These are phyloP conservation scores for Suillus variegatus DNA, from an alignment of 768 basidiomycete genomes.

Conservation along the genomic window DNA sequence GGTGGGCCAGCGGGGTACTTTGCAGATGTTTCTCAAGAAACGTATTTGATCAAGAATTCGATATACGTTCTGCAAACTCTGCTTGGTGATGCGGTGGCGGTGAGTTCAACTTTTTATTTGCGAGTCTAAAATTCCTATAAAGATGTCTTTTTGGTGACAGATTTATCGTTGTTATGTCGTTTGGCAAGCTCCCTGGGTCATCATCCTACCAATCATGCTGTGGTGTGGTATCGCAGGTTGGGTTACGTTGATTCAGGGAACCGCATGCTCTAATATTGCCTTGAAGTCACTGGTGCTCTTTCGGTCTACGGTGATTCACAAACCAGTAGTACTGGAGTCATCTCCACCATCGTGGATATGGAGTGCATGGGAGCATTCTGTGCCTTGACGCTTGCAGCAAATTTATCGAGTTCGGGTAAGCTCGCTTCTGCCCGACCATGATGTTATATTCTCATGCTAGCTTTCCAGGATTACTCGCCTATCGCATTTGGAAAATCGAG, in stretches of 20 bases:
- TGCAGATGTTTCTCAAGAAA: constrained; percentile 16
- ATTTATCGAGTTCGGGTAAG: constrained; percentile 3
- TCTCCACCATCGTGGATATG: background rate
- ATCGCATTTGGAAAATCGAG: background rate
- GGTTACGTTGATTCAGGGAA: background rate
- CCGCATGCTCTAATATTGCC: background rate
- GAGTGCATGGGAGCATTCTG: constrained; percentile 8
- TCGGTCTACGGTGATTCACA: constrained; percentile 8
- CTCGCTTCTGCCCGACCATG: constrained; percentile 1
- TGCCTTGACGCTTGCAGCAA: constrained; percentile 6
- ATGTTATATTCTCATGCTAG: background rate
- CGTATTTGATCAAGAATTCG: constrained; percentile 25
- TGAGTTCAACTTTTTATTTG: background rate
- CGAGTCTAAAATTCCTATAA: background rate
- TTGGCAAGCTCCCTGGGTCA: constrained; percentile 14
- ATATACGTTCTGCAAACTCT: constrained; percentile 19
- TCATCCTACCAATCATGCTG: constrained; percentile 12
- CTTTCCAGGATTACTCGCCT: background rate
- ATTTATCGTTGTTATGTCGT: constrained; percentile 19
- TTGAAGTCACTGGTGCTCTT: constrained; percentile 3
- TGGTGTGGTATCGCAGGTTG: constrained; percentile 12
- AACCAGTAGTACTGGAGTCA: background rate
- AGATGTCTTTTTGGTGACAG: background rate
- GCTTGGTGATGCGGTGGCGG: constrained; percentile 10
- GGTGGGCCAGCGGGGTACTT: constrained; percentile 24